phyloP scores from a whole-genome alignment of 352 stramenopile genomes.

The Phytophthora litchii region DNA sequence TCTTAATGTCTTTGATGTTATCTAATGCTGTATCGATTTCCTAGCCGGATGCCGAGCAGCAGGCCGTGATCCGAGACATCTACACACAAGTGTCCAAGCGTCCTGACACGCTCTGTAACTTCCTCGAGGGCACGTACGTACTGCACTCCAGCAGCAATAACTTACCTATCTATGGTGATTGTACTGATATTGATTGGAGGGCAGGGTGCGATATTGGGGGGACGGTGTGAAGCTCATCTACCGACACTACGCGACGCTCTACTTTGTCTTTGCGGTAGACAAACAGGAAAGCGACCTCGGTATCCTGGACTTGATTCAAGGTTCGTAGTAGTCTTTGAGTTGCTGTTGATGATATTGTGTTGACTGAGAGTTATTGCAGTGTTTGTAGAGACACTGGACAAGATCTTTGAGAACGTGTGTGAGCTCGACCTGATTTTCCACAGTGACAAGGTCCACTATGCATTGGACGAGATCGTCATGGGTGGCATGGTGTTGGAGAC shows the following conservation, averaged over 20 bases:
- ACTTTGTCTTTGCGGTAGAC: conserved; percentile 99
- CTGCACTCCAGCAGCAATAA: neutral
- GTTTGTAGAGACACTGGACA: conserved; percentile 97
- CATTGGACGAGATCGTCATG: conserved; percentile 99
- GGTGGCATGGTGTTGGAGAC: conserved; percentile 99
- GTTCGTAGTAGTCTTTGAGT: conserved; percentile 27
- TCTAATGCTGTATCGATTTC: conserved; percentile 2
- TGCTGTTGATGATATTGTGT: neutral
- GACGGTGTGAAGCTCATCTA: conserved; percentile 99
- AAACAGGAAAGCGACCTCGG: conserved; percentile 98
- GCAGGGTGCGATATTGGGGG: conserved; percentile 92
- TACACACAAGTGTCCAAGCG: conserved; percentile 99
- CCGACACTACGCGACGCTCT: conserved; percentile 98
- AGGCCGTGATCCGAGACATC: conserved; percentile 97
- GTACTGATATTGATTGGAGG: conserved; percentile 5
- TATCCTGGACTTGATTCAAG: conserved; percentile 99
- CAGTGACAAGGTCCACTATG: conserved; percentile 96
- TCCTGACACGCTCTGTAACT: conserved; percentile 99
- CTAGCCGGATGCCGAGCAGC: conserved; percentile 95
- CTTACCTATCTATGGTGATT: neutral
- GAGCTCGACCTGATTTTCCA: conserved; percentile 99
- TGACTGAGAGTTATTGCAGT: conserved; percentile 47
- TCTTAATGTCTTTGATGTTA: neutral
- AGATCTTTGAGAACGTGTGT: conserved; percentile 99
- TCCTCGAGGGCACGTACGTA: conserved; percentile 95